A percentile compares a stretch with the other conserved stretches of the same genome.
Evolutionary conservation across 805 yeast species (phyloP).

Genomic region (Kuraishia ogatae): DNA sequence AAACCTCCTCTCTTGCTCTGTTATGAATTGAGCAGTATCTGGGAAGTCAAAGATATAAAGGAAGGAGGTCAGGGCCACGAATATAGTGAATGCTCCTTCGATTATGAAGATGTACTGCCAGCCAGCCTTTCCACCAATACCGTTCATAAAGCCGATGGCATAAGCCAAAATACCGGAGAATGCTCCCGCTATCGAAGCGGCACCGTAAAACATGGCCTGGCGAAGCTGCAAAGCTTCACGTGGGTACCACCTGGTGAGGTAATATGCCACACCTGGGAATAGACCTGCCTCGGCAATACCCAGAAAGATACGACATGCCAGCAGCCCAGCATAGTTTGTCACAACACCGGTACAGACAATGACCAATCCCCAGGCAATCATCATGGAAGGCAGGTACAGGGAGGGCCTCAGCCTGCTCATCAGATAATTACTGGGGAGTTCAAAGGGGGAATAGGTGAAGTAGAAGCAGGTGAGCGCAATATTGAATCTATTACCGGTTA

Average conservation of each 20-base stretch:
- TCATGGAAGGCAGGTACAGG: conserved; percentile 24
- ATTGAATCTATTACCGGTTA: conserved; percentile 32
- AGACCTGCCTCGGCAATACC: conserved; percentile 35
- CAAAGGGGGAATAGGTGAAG: conserved; percentile 31
- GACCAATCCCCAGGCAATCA: conserved; percentile 29
- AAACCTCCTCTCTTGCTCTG: conserved; percentile 13
- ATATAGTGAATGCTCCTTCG: conserved; percentile 34
- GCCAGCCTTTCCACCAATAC: conserved; percentile 28
- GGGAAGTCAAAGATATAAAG: conserved; percentile 18
- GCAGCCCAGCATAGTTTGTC: conserved; percentile 14
- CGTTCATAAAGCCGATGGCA: conserved; percentile 24
- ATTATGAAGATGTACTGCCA: conserved; percentile 46
- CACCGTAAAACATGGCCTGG: conserved; percentile 26
- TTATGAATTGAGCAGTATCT: conserved; percentile 17
- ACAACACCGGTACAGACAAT: conserved; percentile 25
- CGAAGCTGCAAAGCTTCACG: conserved; percentile 28
- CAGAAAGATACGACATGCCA: conserved; percentile 26
- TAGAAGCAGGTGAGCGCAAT: conserved; percentile 31
- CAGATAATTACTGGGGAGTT: conserved; percentile 28
- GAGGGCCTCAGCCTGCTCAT: conserved; percentile 30
- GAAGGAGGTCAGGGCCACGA: conserved; percentile 6
- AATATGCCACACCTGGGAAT: conserved; percentile 30
- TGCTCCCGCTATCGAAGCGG: conserved; percentile 27
- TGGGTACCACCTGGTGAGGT: conserved; percentile 29
- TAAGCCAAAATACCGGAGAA: conserved; percentile 30